Evolutionary conservation across 371 early-diverging fungal genomes (phyloP).

Genomic region (Apophysomyces sp.): DNA sequence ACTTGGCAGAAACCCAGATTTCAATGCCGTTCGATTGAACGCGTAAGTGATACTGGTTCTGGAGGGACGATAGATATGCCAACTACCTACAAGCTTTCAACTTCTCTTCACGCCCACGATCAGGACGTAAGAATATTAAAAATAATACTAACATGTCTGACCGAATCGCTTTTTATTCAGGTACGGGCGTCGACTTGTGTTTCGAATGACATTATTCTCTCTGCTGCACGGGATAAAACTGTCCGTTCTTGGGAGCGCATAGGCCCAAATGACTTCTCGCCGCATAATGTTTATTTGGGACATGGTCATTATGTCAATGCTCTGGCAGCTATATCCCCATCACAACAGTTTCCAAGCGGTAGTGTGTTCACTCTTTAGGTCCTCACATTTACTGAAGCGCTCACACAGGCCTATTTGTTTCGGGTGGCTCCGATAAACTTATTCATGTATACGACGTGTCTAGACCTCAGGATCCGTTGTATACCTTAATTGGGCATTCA

Average conservation of each 20-base stretch:
- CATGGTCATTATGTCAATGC: slow-evolving; percentile 87
- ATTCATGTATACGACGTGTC: slow-evolving; percentile 79
- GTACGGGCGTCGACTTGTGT: slow-evolving; percentile 72
- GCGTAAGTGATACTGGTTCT: too few species aligned
- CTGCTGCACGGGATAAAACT: slow-evolving; percentile 81
- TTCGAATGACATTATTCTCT: slow-evolving; percentile 63
- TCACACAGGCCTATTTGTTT: slow-evolving; percentile 73
- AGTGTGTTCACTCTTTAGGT: neutral
- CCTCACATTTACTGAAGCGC: neutral
- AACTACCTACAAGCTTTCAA: slow-evolving; percentile 6
- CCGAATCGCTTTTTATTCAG: slow-evolving; percentile 30
- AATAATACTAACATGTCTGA: neutral
- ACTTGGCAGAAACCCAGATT: too few species aligned
- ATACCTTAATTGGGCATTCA: slow-evolving; percentile 78
- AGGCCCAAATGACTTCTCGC: slow-evolving; percentile 46
- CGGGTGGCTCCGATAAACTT: slow-evolving; percentile 82
- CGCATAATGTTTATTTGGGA: slow-evolving; percentile 56
- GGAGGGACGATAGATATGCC: too few species aligned
- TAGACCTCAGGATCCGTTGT: slow-evolving; percentile 57
- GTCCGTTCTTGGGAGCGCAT: slow-evolving; percentile 64
- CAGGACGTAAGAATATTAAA: slow-evolving; percentile 39
- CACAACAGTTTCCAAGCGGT: slow-evolving; percentile 66
- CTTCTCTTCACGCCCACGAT: slow-evolving; percentile 24
- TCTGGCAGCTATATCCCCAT: slow-evolving; percentile 64
- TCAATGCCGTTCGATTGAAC: too few species aligned